Conservation (phyloP, 441 rosid genomes). For the Populus hybrid region DNA sequence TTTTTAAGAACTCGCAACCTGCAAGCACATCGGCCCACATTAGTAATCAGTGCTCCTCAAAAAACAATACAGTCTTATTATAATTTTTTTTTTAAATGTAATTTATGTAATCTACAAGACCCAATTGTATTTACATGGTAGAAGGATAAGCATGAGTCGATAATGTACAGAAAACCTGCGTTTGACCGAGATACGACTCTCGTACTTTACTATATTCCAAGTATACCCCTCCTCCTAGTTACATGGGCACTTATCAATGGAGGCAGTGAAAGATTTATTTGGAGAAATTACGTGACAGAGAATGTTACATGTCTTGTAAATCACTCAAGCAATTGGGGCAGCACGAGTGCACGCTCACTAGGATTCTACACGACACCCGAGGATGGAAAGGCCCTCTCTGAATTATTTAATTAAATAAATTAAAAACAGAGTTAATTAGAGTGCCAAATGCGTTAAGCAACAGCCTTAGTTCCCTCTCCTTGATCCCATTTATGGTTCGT, state of each 20-base stretch:
- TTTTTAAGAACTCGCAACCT: too few relatives aligned
- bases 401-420: neutral
- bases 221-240: neutral
- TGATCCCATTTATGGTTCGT: conserved; percentile 48
- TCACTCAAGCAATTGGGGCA: conserved; percentile 35
- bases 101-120: too few relatives aligned
- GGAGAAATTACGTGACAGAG: conserved; percentile 26
- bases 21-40: too few relatives aligned
- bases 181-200: neutral
- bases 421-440: neutral
- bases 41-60: too few relatives aligned
- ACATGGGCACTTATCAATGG: neutral
- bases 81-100: too few relatives aligned
- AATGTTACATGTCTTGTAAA: conserved; percentile 40
- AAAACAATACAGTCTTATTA: too few relatives aligned
- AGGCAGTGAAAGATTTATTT: neutral
- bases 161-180: neutral
- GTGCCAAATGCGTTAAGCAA: conserved; percentile 49
- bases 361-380: conserved; percentile 30
- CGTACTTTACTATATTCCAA: neutral
- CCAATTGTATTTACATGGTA: too few relatives aligned
- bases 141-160: neutral
- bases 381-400: neutral
- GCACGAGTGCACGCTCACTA: conserved; percentile 27
- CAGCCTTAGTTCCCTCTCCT: conserved; percentile 31